Base-by-base conservation (phyloP, 495 filamentous ascomycete genomes). In the Trichoderma reesei region DNA sequence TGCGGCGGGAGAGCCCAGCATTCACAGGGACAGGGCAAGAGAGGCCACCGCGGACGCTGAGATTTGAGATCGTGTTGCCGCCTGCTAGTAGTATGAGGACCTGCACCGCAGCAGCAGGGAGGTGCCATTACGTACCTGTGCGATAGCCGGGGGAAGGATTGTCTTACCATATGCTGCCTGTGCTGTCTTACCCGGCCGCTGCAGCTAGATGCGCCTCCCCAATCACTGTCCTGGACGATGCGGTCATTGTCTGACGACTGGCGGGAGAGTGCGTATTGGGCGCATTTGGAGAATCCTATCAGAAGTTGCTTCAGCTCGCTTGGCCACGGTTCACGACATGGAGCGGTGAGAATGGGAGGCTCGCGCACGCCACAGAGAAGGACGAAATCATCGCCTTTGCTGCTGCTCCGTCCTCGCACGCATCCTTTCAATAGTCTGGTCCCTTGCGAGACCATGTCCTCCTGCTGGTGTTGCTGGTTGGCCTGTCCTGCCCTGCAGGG, bases 221-320 rank as follows among this genome's bases (percentile, higher is more conserved):
- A 31, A 34, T 56, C 26, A 34, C 14, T 39, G 38, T 26, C 51
- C 34, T 34, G 51, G 51, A 14, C 51, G 51, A 56, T 56, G 51
- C 20, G 51, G 51, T 56, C 51, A 56, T 56, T 33, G 7, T 56
- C 51, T 56, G 14, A 34, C 51, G 51, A 56, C 51, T 34, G 20
- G 31, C 26, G 51, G 44, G 51, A 56, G 7, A 56, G 20, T n/a
- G 10, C 20, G 20, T 18, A 0, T 54, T 54, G 41, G 41, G n/a
- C n/a, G 7, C 44, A 48, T 48, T 48, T 48, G 44, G 16, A 31
- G 51, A 9, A 56, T 56, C 51, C 51, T 56, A 56, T 36, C 26
- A 56, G 18, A n/a, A 56, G 20, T 9, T 34, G 51, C 51, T 33
- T 56, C 51, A 56, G 51, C 51, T 56, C 51, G 51, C 51, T 56